Evolutionary conservation across 352 stramenopile genomes (phyloP).

Genomic region (Phytophthora megakarya): DNA sequence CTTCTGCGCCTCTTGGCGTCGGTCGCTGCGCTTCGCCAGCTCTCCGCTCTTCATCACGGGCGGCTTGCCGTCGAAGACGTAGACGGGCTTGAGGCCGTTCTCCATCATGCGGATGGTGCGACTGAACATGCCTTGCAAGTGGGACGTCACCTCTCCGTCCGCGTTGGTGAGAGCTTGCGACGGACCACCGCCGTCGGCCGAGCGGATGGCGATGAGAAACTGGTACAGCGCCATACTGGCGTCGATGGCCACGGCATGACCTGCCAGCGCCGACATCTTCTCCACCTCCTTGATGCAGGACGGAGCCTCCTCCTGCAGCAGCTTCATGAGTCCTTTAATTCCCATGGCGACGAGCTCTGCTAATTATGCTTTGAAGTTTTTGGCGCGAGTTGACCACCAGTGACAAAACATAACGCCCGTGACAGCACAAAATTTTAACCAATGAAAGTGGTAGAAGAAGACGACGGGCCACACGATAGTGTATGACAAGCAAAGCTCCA

Average conservation of each 20-base stretch:
- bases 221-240: constrained; percentile 99
- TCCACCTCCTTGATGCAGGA: constrained; percentile 95
- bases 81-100: constrained; percentile 97
- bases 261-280: constrained; percentile 94
- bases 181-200: constrained; percentile 83
- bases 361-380: not conserved
- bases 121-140: constrained; percentile 97
- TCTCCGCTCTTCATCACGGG: constrained; percentile 97
- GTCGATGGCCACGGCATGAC: constrained; percentile 97
- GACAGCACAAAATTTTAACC: too few species aligned
- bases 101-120: constrained; percentile 98
- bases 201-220: constrained; percentile 94
- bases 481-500: too few species aligned
- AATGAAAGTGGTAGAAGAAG: too few species aligned
- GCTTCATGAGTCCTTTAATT: constrained; percentile 99
- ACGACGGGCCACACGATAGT: too few species aligned
- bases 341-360: constrained; percentile 79
- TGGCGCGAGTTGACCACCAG: not conserved
- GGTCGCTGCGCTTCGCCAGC: constrained; percentile 93
- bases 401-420: constrained; percentile 5
- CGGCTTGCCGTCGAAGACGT: constrained; percentile 99
- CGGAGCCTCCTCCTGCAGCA: constrained; percentile 97
- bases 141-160: constrained; percentile 95
- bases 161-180: constrained; percentile 97
- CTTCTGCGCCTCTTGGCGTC: constrained; percentile 88